Base-by-base conservation (phyloP, 169 alveolate species). In the Eimeria acervulina region DNA sequence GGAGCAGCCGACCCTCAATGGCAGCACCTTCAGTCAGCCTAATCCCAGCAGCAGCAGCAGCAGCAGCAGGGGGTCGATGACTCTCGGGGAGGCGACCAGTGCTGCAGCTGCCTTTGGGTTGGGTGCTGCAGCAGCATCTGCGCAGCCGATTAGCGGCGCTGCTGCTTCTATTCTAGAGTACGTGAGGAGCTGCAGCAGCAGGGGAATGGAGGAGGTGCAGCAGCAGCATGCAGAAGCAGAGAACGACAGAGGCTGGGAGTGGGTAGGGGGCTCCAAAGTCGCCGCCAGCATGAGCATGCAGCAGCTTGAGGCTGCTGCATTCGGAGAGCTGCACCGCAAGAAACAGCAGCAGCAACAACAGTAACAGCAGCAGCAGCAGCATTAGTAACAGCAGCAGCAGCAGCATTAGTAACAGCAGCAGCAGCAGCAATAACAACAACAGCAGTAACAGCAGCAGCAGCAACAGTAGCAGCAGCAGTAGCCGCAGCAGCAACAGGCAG, bases 221-320 rank as follows among this genome's bases (percentile, higher is more conserved):
- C 59, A 59, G 93, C 74, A 61, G 59, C 93, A 85, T 38, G 80
- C 61, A n/a, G 93, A 28, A 33, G 78, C 55, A 59, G 93, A 85
- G 12, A 28, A 6, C 15, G 93, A 85, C 19, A 36, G 33, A 21
- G 93, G 93, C 4, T 85, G 93, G 93, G 93, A 85, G 61, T 85
- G 93, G 93, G n/a, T 85, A n/a, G 93, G 93, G 15, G 93, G 93
- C 74, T 55, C 93, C 23, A 85, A 85, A n/a, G 93, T 61, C n/a
- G 93, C 93, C 21, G 93, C 93, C 4, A 85, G 78, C 38, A 85
- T 85, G 93, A 44, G 42, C 7, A 19, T 85, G 59, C 80, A 85
- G 55, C 63, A 85, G 80, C 93, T 85, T 2, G 93, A 85, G 47
- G 93, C 59, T 5, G 93, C 93, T 10, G 93, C 93, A 59, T 85